Base-by-base conservation (phyloP, 495 filamentous ascomycete genomes). In the Letharia columbiana region DNA sequence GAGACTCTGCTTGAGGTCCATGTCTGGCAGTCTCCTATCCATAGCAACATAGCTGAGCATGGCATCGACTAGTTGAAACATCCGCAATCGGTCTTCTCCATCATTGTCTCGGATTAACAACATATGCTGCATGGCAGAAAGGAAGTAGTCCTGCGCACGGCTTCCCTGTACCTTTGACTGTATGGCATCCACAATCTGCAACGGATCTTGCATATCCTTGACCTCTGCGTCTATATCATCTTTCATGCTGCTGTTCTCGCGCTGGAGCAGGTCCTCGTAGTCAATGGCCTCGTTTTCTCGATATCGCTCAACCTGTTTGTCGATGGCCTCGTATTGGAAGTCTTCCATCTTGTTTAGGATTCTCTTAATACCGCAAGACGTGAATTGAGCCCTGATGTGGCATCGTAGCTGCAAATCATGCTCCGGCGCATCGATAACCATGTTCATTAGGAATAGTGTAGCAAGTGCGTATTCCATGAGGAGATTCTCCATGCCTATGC, bases 1-100 rank as follows among this genome's bases (percentile, higher is more conserved):
- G 70, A 98, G 83, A 67, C 92, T 96, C 72, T 96, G 92, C 76
- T 96, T 96, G 64, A 98, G 85, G 73, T 98, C 94, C 83, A 98
- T 91, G 77, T 98, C 92, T 52, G 94, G 95, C 67, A 98, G 76
- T 62, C 94, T 84, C 68, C 94, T 87, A 75, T 98, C 94, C 95
- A 98, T 98, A 65, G 92, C 94, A 66, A 98, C 94, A 75, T 98
- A 98, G 77, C 91, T 96, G 67, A 98, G 86, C 90, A 98, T 98
- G 12, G 90, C 87, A 74, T 98, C 94, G 12, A 98, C 93, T 13
- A 98, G 84, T 80, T 98, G 94, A 79, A 98, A 98, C 91, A 97
- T 95, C 41, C 92, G 87, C 42, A 97, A 76, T 45, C 92, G 84
- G 74, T 98, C 94, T 74, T 98, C 94, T 47, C 89, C 87, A 60